Base-by-base conservation (phyloP, 75 land plant species). In the Pinus taeda region DNA sequence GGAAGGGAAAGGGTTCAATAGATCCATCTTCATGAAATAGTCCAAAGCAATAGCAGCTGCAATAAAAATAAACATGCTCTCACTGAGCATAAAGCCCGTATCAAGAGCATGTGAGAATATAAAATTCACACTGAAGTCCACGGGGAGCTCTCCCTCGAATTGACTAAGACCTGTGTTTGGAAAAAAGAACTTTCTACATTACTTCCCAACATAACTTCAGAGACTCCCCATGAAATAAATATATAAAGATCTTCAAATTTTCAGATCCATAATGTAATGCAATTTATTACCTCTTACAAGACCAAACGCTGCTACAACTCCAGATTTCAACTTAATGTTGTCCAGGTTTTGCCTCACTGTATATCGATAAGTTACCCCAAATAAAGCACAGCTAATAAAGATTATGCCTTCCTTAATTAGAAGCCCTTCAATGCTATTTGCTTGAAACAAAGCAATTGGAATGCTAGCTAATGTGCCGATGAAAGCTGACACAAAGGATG, bases 321-420 rank as follows among this genome's bases (percentile, higher is more conserved):
- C 99, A 2, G 92, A 83, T 75, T 94, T 94, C 26, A 97, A 89
- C 71, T 97, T 98, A 77, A 89, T 55, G 72, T 97, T 87, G 33
- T 90, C 92, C 74, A 94, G 75, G 79, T 97, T 98, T 84, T 95
- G 84, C 79, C 99, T 87, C 7, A 97, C 67, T 30, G 89, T 74
- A 74, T 97, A 97, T 0, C 98, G 87, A 60, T 88, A 97, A 22
- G 99, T 97, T 11, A 94, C 89, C 22, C 99, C 99, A 80, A 90
- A 97, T 71, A 97, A 77, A 30, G 90, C 90, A 80, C 93, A 90
- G 80, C 95, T 92, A 57, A 88, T 45, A 22, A 91, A 81, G 12
- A 73, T 58, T 30, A 81, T 76, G 37, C 75, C 82, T 42, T 81
- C 83, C 33, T 84, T 86, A 15, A 86, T 72, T 57, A 88, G 15